Conservation (phyloP, 805 yeast genomes). For the Candida michaelii region DNA sequence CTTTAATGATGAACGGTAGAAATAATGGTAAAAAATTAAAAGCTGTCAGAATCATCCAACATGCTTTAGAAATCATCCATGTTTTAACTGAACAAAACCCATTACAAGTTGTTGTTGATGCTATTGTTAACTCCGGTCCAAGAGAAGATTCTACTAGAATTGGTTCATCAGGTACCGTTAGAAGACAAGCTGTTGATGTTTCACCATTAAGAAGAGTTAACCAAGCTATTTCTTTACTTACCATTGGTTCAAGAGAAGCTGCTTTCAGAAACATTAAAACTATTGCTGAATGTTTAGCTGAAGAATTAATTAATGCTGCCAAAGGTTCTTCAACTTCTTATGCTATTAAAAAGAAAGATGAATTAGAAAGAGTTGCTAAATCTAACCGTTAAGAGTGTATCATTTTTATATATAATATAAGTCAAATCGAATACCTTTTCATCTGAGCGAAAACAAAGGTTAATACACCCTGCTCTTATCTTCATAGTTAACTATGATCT, state of each 20-base stretch:
- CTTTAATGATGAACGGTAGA: constrained; percentile 99
- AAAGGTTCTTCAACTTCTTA: constrained; percentile 99
- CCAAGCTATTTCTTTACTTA: constrained; percentile 97
- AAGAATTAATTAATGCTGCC: constrained; percentile 99
- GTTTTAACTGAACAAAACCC: constrained; percentile 99
- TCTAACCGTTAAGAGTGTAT: constrained; percentile 90
- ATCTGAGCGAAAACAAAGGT: too few relatives aligned
- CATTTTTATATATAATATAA: constrained; percentile 11
- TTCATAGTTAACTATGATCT: too few relatives aligned
- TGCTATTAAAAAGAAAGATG: constrained; percentile 99
- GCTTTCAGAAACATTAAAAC: constrained; percentile 99
- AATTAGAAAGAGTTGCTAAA: constrained; percentile 99
- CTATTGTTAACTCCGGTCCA: constrained; percentile 99
- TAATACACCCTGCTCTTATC: too few relatives aligned
- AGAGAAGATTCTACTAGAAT: constrained; percentile 99
- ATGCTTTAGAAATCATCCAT: constrained; percentile 96
- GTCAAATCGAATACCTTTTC: too few relatives aligned
- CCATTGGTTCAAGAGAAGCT: constrained; percentile 99
- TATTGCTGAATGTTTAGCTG: constrained; percentile 99
- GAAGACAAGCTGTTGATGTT: constrained; percentile 99
- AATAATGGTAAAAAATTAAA: constrained; percentile 99
- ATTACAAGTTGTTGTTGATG: constrained; percentile 97
- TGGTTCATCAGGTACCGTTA: constrained; percentile 99
- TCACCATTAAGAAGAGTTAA: constrained; percentile 99
- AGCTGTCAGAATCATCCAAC: constrained; percentile 99